Base-by-base conservation (phyloP, 148 eudicot genomes). In the Linanthus parryae region DNA sequence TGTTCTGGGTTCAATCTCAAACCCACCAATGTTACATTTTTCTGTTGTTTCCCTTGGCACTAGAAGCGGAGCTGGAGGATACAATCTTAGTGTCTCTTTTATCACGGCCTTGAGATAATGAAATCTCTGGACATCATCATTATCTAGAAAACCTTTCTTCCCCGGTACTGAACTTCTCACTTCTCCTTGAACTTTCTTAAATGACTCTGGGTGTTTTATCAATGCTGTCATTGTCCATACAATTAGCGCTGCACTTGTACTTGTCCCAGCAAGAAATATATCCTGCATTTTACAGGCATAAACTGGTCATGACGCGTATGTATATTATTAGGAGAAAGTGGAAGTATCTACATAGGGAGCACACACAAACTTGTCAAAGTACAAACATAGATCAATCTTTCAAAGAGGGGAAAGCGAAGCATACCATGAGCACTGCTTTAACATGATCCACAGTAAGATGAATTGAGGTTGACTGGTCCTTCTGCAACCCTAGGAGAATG, bases 241-340 rank as follows among this genome's bases (percentile, higher is more conserved):
- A 13, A 40, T 1, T 8, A 46, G 16, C 14, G 30, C 46, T 7
- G 58, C 45, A 39, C 33, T 43, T 38, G 58, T 24, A 38, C 39
- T 46, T 40, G 46, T 39, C 0, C 58, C 58, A 2, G 45, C 58
- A 0, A 19, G 7, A 7, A 54, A 23, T 14, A 54, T 29, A 26
- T 54, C 30, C 58, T 54, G 23, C 0, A 65, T 21, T 2, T 69
- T 65, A 17, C 70, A 75, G 8, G 79, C 74, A 21, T n/a, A n/a
- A n/a, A n/a, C n/a, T n/a, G n/a, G n/a, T n/a, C n/a, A n/a, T n/a
- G n/a, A n/a, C n/a, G n/a, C n/a, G n/a, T n/a, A n/a, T n/a, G n/a
- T n/a, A n/a, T n/a, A n/a, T n/a, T n/a, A n/a, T n/a, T n/a, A n/a
- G n/a, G n/a, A n/a, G n/a, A n/a, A n/a, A n/a, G n/a, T n/a, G n/a